Conservation (phyloP, 495 filamentous ascomycete genomes). For the Neurospora sp. region DNA sequence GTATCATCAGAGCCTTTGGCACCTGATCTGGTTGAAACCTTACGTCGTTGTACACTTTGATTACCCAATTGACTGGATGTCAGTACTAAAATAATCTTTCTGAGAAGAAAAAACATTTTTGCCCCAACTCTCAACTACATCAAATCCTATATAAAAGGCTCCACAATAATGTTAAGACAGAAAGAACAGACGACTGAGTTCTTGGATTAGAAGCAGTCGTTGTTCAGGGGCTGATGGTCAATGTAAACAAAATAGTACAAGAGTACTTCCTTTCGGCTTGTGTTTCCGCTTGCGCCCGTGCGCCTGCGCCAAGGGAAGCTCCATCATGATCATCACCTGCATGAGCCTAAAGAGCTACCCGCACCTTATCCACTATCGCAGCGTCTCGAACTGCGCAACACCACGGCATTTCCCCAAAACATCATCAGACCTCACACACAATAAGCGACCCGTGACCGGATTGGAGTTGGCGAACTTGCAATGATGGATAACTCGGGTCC, state of each 20-base stretch:
- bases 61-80: too few relatives aligned
- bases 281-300: not conserved
- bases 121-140: not conserved
- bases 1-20: not conserved
- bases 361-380: not conserved
- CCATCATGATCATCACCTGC: not conserved
- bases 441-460: not conserved
- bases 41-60: not conserved
- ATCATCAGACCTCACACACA: not conserved
- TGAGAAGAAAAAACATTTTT: not conserved
- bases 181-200: not conserved
- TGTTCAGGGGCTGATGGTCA: not conserved
- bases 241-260: not conserved
- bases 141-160: not conserved
- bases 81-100: not conserved
- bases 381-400: not conserved
- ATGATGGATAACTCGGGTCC: conserved; percentile 48
- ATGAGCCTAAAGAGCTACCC: not conserved
- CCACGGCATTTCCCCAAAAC: not conserved
- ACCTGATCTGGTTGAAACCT: not conserved
- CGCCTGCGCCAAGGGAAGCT: not conserved
- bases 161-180: not conserved
- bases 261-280: not conserved
- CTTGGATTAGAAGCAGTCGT: not conserved
- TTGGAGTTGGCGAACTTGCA: not conserved